These are phyloP conservation scores for Paramecium biaurelia DNA, from an alignment of 73 alveolate genomes.

Conservation along the genomic window DNA sequence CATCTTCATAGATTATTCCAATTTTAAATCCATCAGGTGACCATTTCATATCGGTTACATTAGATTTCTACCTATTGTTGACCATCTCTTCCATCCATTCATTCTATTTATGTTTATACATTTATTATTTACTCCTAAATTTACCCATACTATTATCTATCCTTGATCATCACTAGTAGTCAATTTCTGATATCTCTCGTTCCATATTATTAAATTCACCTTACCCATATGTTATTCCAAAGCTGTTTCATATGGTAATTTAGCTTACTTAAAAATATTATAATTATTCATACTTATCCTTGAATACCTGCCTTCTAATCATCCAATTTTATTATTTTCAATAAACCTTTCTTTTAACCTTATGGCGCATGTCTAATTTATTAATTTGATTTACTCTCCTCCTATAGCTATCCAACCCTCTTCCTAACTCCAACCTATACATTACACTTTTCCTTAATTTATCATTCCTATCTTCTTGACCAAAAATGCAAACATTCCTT, in stretches of 20 bases:
- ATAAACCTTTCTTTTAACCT: constrained; percentile 69
- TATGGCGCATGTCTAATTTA: constrained; percentile 29
- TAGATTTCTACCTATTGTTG: constrained; percentile 98
- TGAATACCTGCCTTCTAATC: constrained; percentile 48
- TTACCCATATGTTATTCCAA: constrained; percentile 71
- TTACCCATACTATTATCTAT: constrained; percentile 92
- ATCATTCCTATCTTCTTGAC: constrained; percentile 81
- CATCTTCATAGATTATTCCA: constrained; percentile 98
- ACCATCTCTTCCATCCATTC: constrained; percentile 98
- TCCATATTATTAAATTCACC: constrained; percentile 82
- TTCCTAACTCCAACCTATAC: constrained; percentile 84
- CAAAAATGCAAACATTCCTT: constrained; percentile 50
- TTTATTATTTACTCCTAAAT: constrained; percentile 67
- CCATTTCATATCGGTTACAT: constrained; percentile 99
- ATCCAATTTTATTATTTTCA: constrained; percentile 80
- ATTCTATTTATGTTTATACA: background rate
- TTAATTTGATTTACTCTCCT: constrained; percentile 64
- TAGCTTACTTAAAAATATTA: background rate
- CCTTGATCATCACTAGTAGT: constrained; percentile 97
- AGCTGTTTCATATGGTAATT: constrained; percentile 40
- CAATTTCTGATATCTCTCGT: constrained; percentile 87
- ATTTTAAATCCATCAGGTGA: constrained; percentile 93
- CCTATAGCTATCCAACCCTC: constrained; percentile 88
- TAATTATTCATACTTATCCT: background rate
- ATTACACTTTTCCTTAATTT: constrained; percentile 45